Evolutionary conservation across 192 early-diverging fungal genomes (phyloP).

Genomic region (Diversispora epigaea): DNA sequence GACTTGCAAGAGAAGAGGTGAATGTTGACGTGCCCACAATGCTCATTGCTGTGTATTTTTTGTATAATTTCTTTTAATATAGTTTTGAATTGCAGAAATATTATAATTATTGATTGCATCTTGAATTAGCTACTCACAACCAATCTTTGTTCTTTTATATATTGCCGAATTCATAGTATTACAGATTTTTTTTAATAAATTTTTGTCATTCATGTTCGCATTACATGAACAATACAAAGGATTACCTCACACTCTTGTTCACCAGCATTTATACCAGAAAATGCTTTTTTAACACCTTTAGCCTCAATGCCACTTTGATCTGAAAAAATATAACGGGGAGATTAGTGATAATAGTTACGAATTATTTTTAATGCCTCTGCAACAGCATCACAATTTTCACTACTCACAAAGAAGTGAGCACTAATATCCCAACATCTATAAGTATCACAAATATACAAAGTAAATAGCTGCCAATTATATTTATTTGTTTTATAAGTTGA

Average conservation of each 20-base stretch:
- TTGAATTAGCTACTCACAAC: background rate
- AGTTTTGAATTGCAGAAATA: background rate
- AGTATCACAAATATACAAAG: slow-evolving; percentile 24
- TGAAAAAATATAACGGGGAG: slow-evolving; percentile 23
- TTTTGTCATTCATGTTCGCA: slow-evolving; percentile 22
- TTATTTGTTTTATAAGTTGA: slow-evolving; percentile 29
- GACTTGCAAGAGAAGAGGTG: too few species aligned
- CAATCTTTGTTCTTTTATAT: background rate
- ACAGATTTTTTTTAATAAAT: background rate
- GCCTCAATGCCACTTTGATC: slow-evolving; percentile 12
- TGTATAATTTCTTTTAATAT: slow-evolving; percentile 6
- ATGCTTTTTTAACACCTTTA: slow-evolving; percentile 15
- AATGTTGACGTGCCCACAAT: too few species aligned
- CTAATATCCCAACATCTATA: slow-evolving; percentile 24
- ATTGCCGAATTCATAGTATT: background rate
- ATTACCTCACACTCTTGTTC: slow-evolving; percentile 30
- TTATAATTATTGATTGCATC: slow-evolving; percentile 5
- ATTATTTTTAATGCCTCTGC: slow-evolving; percentile 28
- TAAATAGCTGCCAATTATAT: slow-evolving; percentile 29
- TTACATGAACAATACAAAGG: slow-evolving; percentile 21
- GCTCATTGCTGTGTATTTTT: too few species aligned
- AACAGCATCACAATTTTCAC: slow-evolving; percentile 2
- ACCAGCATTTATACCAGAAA: background rate
- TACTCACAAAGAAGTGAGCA: slow-evolving; percentile 31
- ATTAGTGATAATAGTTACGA: background rate